Conservation (phyloP, 2,329 filamentous ascomycete genomes). For the Diaporthe destruens region DNA sequence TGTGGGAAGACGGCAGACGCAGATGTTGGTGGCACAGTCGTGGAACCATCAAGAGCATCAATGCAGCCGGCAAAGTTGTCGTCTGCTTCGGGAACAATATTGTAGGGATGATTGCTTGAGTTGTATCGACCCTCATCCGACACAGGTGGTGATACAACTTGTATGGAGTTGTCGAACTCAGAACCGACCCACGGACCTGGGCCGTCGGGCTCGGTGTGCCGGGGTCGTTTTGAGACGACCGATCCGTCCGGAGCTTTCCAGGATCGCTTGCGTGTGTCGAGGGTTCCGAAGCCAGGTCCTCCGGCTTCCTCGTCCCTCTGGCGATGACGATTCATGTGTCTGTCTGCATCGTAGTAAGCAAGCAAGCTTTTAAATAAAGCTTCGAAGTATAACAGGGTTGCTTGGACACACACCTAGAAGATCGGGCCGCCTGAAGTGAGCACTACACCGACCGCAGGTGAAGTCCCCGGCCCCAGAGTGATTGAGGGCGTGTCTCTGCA, state of each 20-base stretch:
- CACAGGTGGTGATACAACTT: conserved; percentile 38
- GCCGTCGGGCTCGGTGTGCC: conserved; percentile 28
- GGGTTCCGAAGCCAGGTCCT: conserved; percentile 60
- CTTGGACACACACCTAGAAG: conserved; percentile 60
- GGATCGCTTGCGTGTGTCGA: conserved; percentile 68
- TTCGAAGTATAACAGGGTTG: neutral
- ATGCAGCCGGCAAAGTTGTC: conserved; percentile 33
- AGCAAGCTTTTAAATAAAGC: too few species aligned
- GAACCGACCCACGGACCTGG: conserved; percentile 29
- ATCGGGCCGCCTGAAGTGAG: conserved; percentile 72
- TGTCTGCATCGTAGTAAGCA: conserved; percentile 55
- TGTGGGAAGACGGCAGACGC: neutral
- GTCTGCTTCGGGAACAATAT: conserved; percentile 46
- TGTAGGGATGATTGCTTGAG: conserved; percentile 26
- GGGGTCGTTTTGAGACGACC: conserved; percentile 60
- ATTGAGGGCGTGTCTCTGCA: conserved; percentile 69
- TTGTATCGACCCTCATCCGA: conserved; percentile 41
- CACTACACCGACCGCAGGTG: conserved; percentile 70
- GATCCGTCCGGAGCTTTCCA: conserved; percentile 67
- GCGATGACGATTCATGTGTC: conserved; percentile 67
- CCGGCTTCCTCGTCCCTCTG: conserved; percentile 69
- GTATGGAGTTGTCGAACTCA: conserved; percentile 20
- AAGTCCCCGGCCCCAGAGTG: conserved; percentile 62
- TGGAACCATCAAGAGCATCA: conserved; percentile 6
- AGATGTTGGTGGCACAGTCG: neutral